Base-by-base conservation (phyloP, 2,329 filamentous ascomycete genomes). In the Teratosphaeria viscida region DNA sequence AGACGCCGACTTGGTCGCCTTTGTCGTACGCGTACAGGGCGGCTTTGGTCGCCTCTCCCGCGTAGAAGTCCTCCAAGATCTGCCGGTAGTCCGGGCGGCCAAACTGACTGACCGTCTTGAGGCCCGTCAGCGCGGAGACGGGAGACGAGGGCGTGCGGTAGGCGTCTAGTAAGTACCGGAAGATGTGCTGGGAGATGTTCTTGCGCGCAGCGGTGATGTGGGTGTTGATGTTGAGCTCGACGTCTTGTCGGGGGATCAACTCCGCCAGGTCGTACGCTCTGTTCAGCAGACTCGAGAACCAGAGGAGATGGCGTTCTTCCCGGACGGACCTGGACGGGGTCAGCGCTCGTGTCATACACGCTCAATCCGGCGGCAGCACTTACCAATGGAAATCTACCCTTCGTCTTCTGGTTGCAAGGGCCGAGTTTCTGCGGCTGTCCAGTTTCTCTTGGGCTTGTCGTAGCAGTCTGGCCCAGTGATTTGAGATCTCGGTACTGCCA, bases 291-390 rank as follows among this genome's bases (percentile, higher is more conserved):
- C 82, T 77, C 0, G 81, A 81, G 57, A 85, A 80, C 82, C 82
- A 84, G 2, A 80, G 73, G 0, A 84, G 74, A 56, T 81, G 76
- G 68, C 83, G 82, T 59, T 77, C 76, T 54, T 84, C 81, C 26
- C 81, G 79, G 0, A 84, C 81, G 63, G 81, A 82, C 82, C 82
- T 84, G 81, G 60, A 84, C 83, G 64, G 84, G 82, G 1, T 83
- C 77, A 3, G 81, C 76, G 37, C 81, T 49, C 7, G 23, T 29
- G 26, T 19, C 11, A 32, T 58, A 19, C n/a, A 54, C 19, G 59
- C 53, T 39, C 23, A 11, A 11, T 34, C 11, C 35, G 26, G 23
- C 12, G 7, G 29, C 52, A 53, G 52, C 11, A 39, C 37, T 39
- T 39, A 39, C 37, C 43, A 49, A n/a, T 49, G 43, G n/a, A 49